Conservation (phyloP, 2,329 filamentous ascomycete genomes). For the Exophiala lecanii-corni region DNA sequence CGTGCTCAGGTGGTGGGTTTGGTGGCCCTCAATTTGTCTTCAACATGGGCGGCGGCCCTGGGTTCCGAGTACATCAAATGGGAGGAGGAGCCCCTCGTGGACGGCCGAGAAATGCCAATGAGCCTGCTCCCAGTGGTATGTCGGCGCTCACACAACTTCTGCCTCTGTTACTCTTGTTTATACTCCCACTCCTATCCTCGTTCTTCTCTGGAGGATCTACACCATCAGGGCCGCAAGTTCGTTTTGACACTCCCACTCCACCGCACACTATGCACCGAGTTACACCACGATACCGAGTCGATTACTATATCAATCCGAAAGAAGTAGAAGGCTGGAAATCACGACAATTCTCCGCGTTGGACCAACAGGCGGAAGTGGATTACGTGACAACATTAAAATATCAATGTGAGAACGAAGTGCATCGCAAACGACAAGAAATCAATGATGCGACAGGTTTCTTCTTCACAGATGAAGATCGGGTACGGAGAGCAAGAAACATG, state of each 20-base stretch:
- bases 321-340: conserved; percentile 68
- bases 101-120: conserved; percentile 64
- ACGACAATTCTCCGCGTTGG: conserved; percentile 68
- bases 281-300: conserved; percentile 65
- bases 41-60: conserved; percentile 86
- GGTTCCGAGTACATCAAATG: conserved; percentile 92
- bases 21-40: conserved; percentile 90
- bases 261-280: conserved; percentile 71
- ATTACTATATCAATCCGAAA: conserved; percentile 78
- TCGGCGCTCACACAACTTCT: conserved; percentile 68
- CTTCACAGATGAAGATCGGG: conserved; percentile 71
- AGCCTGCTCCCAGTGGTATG: conserved; percentile 47
- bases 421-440: conserved; percentile 60
- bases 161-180: conserved; percentile 82
- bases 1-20: conserved; percentile 52
- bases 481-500: conserved; percentile 64
- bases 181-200: conserved; percentile 77
- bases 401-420: conserved; percentile 70
- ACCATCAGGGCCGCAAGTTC: conserved; percentile 62
- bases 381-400: conserved; percentile 64
- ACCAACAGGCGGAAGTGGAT: conserved; percentile 69
- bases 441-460: conserved; percentile 86
- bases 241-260: conserved; percentile 65
- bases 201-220: conserved; percentile 60
- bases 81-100: conserved; percentile 72